These are phyloP conservation scores for Thielaviopsis ethacetica DNA, from an alignment of 2,329 filamentous ascomycete species.

Conservation along the genomic window DNA sequence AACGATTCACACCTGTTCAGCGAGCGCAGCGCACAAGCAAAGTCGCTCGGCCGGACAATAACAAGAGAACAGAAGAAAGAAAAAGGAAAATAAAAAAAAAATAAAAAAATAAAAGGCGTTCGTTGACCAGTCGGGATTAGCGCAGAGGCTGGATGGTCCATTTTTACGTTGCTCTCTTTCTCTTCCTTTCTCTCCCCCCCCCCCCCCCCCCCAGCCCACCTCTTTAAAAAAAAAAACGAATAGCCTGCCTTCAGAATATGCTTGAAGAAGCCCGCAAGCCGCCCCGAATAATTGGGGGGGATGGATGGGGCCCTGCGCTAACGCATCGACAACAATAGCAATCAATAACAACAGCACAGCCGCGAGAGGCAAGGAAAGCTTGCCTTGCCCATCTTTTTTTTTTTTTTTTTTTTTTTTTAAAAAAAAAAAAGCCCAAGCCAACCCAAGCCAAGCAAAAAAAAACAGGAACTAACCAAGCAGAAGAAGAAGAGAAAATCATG, in stretches of 20 bases:
- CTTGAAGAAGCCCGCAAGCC: too few species aligned
- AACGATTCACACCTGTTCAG: neutral
- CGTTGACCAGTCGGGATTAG: neutral
- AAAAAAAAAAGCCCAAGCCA: too few species aligned
- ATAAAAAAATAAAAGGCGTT: neutral
- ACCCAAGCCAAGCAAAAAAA: too few species aligned
- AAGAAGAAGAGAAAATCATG: too few species aligned
- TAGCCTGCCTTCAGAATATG: neutral
- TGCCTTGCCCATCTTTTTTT: too few species aligned
- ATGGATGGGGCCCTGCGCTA: too few species aligned
- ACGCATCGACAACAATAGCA: too few species aligned
- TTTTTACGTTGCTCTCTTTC: neutral
- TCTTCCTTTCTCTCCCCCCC: neutral
- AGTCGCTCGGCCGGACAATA: neutral
- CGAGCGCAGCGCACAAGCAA: neutral
- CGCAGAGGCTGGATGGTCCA: neutral
- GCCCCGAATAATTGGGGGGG: too few species aligned
- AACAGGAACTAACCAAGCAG: too few species aligned
- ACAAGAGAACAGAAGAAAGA: neutral
- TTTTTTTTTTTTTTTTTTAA: too few species aligned
- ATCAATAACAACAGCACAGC: too few species aligned
- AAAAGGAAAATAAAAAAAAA: neutral
- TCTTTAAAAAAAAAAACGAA: neutral
- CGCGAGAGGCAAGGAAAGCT: too few species aligned
- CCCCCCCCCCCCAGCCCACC: slow-evolving; percentile 4